Percentiles rank a stretch among this genome's conserved stretches.
Conservation (phyloP, 2,329 filamentous ascomycete species). For the Pseudocercospora cruenta region DNA sequence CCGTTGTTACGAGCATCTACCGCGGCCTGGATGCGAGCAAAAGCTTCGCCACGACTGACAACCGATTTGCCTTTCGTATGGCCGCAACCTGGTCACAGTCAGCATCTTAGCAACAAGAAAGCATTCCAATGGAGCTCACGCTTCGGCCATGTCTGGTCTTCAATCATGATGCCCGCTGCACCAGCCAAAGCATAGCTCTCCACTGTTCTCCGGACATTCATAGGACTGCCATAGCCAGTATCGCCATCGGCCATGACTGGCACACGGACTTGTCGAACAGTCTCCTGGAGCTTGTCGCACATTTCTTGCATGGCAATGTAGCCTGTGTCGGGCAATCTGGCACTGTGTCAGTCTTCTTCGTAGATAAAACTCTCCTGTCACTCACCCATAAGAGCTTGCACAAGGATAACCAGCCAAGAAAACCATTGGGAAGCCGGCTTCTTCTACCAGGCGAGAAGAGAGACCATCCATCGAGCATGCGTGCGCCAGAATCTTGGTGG, state of each 20-base stretch:
- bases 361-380: too few relatives aligned
- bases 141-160: slow-evolving; percentile 56
- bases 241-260: slow-evolving; percentile 54
- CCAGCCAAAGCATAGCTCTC: slow-evolving; percentile 48
- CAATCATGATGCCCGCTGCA: slow-evolving; percentile 48
- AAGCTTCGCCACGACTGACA: slow-evolving; percentile 51
- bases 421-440: slow-evolving; percentile 52
- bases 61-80: slow-evolving; percentile 54
- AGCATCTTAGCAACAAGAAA: not conserved
- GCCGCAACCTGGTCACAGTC: slow-evolving; percentile 42
- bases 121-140: slow-evolving; percentile 39
- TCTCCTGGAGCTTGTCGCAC: slow-evolving; percentile 45
- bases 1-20: slow-evolving; percentile 52
- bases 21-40: slow-evolving; percentile 52
- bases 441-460: slow-evolving; percentile 46
- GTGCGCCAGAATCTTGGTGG: slow-evolving; percentile 50
- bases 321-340: slow-evolving; percentile 51
- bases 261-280: slow-evolving; percentile 44
- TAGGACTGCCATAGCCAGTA: slow-evolving; percentile 53
- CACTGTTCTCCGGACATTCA: slow-evolving; percentile 54
- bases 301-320: slow-evolving; percentile 56
- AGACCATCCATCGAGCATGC: slow-evolving; percentile 44
- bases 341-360: too few relatives aligned
- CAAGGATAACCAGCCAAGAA: slow-evolving; percentile 52
- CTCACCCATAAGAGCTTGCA: slow-evolving; percentile 37